Percentiles rank a stretch among this genome's conserved stretches.
Evolutionary conservation across 257 asterid genomes (phyloP).

Genomic region (Anisodus tanguticus): DNA sequence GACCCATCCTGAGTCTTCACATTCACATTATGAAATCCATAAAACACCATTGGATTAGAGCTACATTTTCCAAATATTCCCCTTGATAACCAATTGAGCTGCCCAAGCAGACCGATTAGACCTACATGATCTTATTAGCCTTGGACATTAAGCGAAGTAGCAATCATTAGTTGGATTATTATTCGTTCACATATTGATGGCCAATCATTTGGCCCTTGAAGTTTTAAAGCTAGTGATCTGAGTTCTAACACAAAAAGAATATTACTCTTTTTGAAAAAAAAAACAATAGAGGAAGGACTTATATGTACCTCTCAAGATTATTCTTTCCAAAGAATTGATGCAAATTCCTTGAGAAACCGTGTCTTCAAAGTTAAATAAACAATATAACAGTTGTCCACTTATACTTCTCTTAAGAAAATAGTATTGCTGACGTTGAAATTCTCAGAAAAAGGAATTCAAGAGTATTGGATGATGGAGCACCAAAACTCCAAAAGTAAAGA

Average conservation of each 20-base stretch:
- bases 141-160: background rate
- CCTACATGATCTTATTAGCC: background rate
- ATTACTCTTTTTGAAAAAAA: background rate
- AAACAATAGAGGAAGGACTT: background rate
- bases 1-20: background rate
- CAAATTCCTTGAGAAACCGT: constrained; percentile 10
- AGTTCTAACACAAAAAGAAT: background rate
- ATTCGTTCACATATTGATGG: background rate
- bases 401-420: background rate
- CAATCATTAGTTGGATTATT: background rate
- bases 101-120: background rate
- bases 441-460: background rate
- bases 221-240: background rate
- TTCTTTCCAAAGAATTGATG: background rate
- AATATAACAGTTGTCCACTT: constrained; percentile 15
- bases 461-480: background rate
- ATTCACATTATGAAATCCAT: background rate
- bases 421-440: background rate
- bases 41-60: background rate
- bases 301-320: constrained; percentile 8
- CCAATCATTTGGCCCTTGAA: background rate
- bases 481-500: background rate
- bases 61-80: too few relatives aligned
- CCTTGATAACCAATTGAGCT: too few relatives aligned
- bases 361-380: background rate